These are phyloP conservation scores for Telfairia occidentalis DNA, from an alignment of 331 rosid genomes.

Conservation along the genomic window DNA sequence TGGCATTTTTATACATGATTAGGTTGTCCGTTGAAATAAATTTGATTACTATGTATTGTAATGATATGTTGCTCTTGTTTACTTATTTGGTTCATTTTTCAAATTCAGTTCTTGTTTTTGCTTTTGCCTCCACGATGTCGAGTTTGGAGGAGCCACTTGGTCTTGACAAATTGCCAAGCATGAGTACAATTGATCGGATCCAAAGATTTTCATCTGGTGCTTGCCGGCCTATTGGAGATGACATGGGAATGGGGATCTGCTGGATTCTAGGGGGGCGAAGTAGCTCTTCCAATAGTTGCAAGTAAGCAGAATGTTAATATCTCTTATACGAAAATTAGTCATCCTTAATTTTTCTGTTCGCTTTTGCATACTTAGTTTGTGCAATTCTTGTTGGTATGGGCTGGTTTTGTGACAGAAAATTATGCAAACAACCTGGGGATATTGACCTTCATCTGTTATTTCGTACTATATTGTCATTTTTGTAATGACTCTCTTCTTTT, in stretches of 20 bases:
- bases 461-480: neutral
- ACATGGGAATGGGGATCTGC: slow-evolving; percentile 63
- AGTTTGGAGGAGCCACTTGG: slow-evolving; percentile 94
- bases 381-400: slow-evolving; percentile 2
- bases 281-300: slow-evolving; percentile 66
- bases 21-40: neutral
- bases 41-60: neutral
- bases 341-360: neutral
- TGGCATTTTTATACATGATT: neutral
- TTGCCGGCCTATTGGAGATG: slow-evolving; percentile 65
- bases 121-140: slow-evolving; percentile 47
- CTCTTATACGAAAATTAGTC: neutral
- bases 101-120: slow-evolving; percentile 7
- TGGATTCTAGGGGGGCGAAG: slow-evolving; percentile 72
- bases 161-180: slow-evolving; percentile 83
- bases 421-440: neutral
- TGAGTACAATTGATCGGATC: slow-evolving; percentile 58
- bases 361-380: neutral
- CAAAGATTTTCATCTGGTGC: slow-evolving; percentile 70
- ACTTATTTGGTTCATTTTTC: neutral
- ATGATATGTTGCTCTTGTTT: neutral
- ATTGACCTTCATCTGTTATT: neutral
- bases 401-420: neutral
- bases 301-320: slow-evolving; percentile 28
- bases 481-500: neutral